Evolutionary conservation across 2,329 filamentous ascomycete genomes (phyloP), one percentile per base, ranked within the genome.

Genomic region (Epichloe bromicola): DNA sequence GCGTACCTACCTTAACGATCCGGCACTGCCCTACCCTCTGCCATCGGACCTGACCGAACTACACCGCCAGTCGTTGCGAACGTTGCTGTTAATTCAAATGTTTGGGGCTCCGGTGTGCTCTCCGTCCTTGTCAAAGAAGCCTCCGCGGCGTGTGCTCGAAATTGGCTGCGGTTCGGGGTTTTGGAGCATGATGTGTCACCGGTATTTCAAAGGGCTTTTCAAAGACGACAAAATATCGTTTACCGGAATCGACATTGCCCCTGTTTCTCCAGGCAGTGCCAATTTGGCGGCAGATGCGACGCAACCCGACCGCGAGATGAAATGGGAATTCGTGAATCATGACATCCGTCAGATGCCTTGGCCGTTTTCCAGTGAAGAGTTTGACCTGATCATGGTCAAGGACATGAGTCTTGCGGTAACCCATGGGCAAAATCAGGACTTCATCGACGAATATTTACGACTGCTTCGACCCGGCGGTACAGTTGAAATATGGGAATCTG

Each of bases 181-280:
- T 63, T 96, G 90, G 90, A 90, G 86, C 59, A 84, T 86, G 67
- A 82, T 88, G 72, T 94, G 88, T 65, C 85, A 95, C 65, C 80
- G 87, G 37, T 85, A 87, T 67, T 88, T 90, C 62, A 74, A 78
- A 51, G 75, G 30, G 8, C 30, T 30, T 4, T 30, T 30, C 30
- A 79, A 46, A 74, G 78, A 85, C 61, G 69, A 74, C 4, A 75
- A 82, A 54, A 82, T 94, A 20, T 79, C 80, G 5, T 95, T 94
- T 63, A 87, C 85, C 0, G 90, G 89, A 1, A 68, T 95, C 40
- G 89, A 95, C 63, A 80, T 95, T 51, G 85, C 86, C 8, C 83
- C 86, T 4, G 65, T 91, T 23, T 82, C 85, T 4, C 66, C 68
- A 7, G 69, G 69, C 34, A 67, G 62, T 49, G 55, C 60, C 41